These are phyloP conservation scores for Pseudocohnilembus persalinus DNA, from an alignment of 169 alveolate genomes.

Conservation along the genomic window DNA sequence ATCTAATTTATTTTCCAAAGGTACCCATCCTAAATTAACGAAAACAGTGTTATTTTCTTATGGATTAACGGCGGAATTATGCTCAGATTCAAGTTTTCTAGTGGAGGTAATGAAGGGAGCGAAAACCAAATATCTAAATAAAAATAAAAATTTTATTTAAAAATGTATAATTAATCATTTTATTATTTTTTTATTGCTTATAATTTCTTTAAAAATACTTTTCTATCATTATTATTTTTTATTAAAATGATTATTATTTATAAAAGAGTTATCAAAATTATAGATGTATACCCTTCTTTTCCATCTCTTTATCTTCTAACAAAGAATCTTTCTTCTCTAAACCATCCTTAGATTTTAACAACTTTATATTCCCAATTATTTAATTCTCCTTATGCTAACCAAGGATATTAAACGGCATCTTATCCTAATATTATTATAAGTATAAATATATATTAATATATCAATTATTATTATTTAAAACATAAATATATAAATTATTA, in stretches of 20 bases:
- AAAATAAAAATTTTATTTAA: too few relatives aligned
- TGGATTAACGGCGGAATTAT: slow-evolving; percentile 3
- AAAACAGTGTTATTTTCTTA: slow-evolving; percentile 21
- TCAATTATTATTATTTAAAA: background rate
- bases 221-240: background rate
- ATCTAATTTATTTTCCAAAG: slow-evolving; percentile 30
- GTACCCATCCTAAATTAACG: slow-evolving; percentile 51
- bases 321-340: slow-evolving; percentile 48
- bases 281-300: slow-evolving; percentile 42
- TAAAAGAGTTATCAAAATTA: too few relatives aligned
- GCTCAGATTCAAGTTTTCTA: slow-evolving; percentile 17
- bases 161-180: too few relatives aligned
- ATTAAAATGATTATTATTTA: too few relatives aligned
- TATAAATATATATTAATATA: too few relatives aligned
- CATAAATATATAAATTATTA: too few relatives aligned
- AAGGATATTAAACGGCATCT: slow-evolving; percentile 37
- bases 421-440: slow-evolving; percentile 3
- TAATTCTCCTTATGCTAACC: slow-evolving; percentile 21
- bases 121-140: slow-evolving; percentile 31
- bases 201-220: too few relatives aligned
- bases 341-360: slow-evolving; percentile 41
- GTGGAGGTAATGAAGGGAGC: slow-evolving; percentile 48
- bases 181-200: too few relatives aligned
- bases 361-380: slow-evolving; percentile 44
- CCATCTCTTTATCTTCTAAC: slow-evolving; percentile 55